Percentiles rank a stretch among this genome's conserved stretches.
phyloP scores from a whole-genome alignment of 495 filamentous ascomycete genomes.

The Tuber borchii region DNA sequence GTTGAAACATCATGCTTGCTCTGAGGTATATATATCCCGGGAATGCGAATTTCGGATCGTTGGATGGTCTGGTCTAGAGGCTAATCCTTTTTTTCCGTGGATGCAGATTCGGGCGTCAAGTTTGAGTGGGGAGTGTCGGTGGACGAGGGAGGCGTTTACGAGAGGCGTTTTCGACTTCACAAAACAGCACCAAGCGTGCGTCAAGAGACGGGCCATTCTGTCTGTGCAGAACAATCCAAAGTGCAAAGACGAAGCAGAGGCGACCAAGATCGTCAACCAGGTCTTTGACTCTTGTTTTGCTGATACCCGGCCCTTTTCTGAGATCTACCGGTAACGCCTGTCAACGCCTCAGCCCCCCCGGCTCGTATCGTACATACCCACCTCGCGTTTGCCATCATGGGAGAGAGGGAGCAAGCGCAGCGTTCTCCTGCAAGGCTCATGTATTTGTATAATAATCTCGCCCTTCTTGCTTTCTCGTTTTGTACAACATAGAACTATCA shows the following conservation, averaged over 20 bases:
- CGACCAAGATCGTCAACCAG: slow-evolving; percentile 80
- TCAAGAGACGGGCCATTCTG: slow-evolving; percentile 67
- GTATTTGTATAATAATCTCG: not conserved
- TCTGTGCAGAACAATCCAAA: slow-evolving; percentile 66
- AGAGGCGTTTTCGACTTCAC: slow-evolving; percentile 79
- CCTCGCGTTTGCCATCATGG: not conserved
- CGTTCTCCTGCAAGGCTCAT: not conserved
- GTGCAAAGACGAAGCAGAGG: slow-evolving; percentile 81
- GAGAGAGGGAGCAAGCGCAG: not conserved
- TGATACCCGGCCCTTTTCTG: slow-evolving; percentile 92
- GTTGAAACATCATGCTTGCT: slow-evolving; percentile 83
- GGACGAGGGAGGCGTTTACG: slow-evolving; percentile 75
- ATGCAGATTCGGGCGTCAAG: slow-evolving; percentile 80
- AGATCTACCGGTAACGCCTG: slow-evolving; percentile 69
- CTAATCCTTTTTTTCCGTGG: slow-evolving; percentile 4
- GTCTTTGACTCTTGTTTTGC: slow-evolving; percentile 96
- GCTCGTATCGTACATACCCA: not conserved
- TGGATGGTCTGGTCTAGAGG: not conserved
- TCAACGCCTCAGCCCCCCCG: not conserved
- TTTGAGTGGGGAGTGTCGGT: slow-evolving; percentile 88
- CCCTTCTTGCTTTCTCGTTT: not conserved
- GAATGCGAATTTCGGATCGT: not conserved
- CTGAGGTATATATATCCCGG: slow-evolving; percentile 59
- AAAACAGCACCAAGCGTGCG: slow-evolving; percentile 88
- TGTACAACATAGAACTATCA: not conserved